Base-by-base conservation (phyloP, 495 filamentous ascomycete species). In the Chaetomium fimeti region DNA sequence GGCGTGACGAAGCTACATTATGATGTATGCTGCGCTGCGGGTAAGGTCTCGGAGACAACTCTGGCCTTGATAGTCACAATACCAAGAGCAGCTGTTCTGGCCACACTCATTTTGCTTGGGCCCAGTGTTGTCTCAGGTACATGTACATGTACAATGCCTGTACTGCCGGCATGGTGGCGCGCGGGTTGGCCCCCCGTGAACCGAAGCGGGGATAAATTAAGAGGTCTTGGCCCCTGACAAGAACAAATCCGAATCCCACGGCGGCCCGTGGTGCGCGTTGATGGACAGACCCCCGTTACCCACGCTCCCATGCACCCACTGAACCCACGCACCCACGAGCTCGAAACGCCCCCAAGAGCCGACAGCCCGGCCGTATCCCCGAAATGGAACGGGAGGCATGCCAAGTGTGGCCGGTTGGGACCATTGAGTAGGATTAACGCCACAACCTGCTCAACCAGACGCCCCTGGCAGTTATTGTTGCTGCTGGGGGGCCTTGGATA, bases 401-500 rank as follows among this genome's bases (percentile, higher is more conserved):
- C 32, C 32, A 36, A 36, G 32, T 36, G 3, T 36, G 32, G 32
- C 32, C 32, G 32, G 32, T 43, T 43, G 40, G 40, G 40, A 18
- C 40, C 16, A 43, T 18, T 43, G 40, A 43, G 40, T 43, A 11
- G 40, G 27, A 27, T 53, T 53, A 13, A 57, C 36, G 54, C 54
- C 28, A 57, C 16, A 57, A 57, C 54, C 20, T 57, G 54, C 54
- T 57, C 32, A 49, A 11, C 5, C 40, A 43, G 5, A 18, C 40
- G 16, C 40, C 40, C 40, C 40, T 43, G 40, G 40, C 32, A 43
- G 40, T 15, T 43, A 43, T 15, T 18, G 18, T 3, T 43, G 40
- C 40, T 43, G 40, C 38, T 7, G 24, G 28, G 24, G 13, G 40
- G 40, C 40, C 40, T 29, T 55, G 6, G 9, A 36, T 55, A 55